Base-by-base conservation (phyloP, 1,139 yeast species). In the Zhuliangozyma parablackwelliae region DNA sequence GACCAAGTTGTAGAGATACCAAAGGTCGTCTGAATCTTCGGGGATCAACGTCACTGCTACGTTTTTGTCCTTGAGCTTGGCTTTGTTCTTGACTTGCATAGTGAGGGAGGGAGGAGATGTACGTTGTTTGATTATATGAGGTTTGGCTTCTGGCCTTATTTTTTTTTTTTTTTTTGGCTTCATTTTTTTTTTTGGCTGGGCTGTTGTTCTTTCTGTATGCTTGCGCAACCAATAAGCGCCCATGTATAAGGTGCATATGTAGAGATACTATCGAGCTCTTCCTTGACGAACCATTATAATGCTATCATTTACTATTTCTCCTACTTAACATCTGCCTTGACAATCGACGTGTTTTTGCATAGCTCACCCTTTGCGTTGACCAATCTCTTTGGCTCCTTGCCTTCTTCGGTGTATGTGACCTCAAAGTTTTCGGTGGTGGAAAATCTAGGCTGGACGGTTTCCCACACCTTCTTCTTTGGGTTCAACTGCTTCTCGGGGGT, bases 391-490 rank as follows among this genome's bases (percentile, higher is more conserved):
- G 83, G 82, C 39, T 80, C 79, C 57, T 84, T 82, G 48, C 94
- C 92, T 56, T 87, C 95, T 53, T 73, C 83, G 52, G 82, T 82
- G 73, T 77, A 90, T 43, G 87, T 75, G 33, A 90, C 96, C 57
- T 86, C 87, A 42, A 82, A 75, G 36, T 68, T 65, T 31, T 80
- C 94, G 50, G 72, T 80, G 32, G 97, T 90, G 41, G 92, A 69
- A 74, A 92, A 90, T 42, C 75, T 72, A 36, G 97, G 97, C 72
- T 94, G 98, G 48, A 87, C 72, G 37, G 90, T 75, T 74, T 94
- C 99, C 92, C 96, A 94, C 46, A 92, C 74, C 78, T 94, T 94
- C 85, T 92, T 94, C 82, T 94, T 94, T 52, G 99, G 98, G 69
- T 92, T 90, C 64, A 94, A 75, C 59, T 83, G 94, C 59, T 88